Conservation (phyloP, 2,329 filamentous ascomycete genomes). For the Nakataea oryzae region DNA sequence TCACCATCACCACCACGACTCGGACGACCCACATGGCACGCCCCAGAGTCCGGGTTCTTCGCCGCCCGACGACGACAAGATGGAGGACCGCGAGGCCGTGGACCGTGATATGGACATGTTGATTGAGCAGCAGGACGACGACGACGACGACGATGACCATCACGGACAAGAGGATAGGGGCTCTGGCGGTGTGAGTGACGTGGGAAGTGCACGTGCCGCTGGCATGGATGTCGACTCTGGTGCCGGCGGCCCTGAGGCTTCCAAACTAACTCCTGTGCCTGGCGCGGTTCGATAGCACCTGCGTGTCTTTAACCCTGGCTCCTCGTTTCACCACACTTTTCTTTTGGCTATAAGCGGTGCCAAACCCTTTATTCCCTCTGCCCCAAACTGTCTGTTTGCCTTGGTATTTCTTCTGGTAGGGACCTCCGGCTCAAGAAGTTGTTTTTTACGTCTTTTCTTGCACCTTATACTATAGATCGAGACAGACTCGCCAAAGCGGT, state of each 20-base stretch:
- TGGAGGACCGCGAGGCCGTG: slow-evolving; percentile 27
- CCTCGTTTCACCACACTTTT: too few species aligned
- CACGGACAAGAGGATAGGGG: slow-evolving; percentile 3
- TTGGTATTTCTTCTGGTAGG: not conserved
- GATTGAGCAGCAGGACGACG: slow-evolving; percentile 33
- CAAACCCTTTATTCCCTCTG: too few species aligned
- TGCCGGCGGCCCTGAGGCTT: not conserved
- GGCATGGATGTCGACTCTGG: not conserved
- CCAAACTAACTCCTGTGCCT: not conserved
- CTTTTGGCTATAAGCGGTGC: too few species aligned
- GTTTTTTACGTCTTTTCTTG: too few species aligned
- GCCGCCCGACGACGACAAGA: slow-evolving; percentile 13
- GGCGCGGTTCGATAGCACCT: not conserved
- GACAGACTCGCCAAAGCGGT: not conserved
- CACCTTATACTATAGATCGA: not conserved
- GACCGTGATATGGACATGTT: slow-evolving; percentile 42
- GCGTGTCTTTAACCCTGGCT: too few species aligned
- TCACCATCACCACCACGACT: slow-evolving; percentile 5
- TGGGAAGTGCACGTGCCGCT: too few species aligned
- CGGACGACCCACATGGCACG: slow-evolving; percentile 3
- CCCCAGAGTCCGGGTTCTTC: slow-evolving; percentile 5
- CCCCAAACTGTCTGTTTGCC: too few species aligned
- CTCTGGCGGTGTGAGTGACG: too few species aligned
- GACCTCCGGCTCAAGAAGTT: too few species aligned
- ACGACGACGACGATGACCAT: slow-evolving; percentile 21